Conservation (phyloP, 352 stramenopile genomes). For the Halophytophthora polymorphica region DNA sequence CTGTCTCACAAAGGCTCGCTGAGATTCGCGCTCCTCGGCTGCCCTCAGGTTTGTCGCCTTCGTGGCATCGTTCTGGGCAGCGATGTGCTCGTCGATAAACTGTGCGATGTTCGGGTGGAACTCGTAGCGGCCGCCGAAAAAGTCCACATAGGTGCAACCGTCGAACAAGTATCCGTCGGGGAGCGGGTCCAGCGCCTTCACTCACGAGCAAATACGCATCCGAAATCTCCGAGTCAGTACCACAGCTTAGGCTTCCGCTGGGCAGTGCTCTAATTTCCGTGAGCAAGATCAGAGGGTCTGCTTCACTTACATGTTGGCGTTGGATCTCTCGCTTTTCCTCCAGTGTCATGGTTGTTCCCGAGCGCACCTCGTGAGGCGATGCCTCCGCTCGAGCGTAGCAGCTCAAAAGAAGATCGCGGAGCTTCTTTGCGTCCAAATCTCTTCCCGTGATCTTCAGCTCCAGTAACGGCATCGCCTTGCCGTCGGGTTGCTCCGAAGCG, state of each 20-base stretch:
- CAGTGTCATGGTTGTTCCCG: constrained; percentile 36
- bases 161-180: constrained; percentile 73
- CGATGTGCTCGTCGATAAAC: constrained; percentile 65
- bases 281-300: no score
- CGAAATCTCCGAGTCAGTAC: no score
- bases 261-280: no score
- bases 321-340: constrained; percentile 74
- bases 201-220: neutral
- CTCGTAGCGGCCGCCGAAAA: constrained; percentile 64
- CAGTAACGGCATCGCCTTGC: constrained; percentile 15
- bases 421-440: constrained; percentile 33
- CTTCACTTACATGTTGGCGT: constrained; percentile 61
- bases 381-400: constrained; percentile 53
- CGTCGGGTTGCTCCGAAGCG: constrained; percentile 3
- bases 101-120: constrained; percentile 69
- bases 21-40: constrained; percentile 43
- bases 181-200: constrained; percentile 59
- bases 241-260: no score
- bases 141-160: constrained; percentile 70
- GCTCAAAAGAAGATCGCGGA: constrained; percentile 52
- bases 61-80: constrained; percentile 35
- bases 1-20: constrained; percentile 39
- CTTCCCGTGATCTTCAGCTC: constrained; percentile 50
- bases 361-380: constrained; percentile 33
- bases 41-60: constrained; percentile 46